Percentiles rank a stretch among this genome's conserved stretches.
phyloP scores from a whole-genome alignment of 768 basidiomycete species.

The Chalciporus chontae region DNA sequence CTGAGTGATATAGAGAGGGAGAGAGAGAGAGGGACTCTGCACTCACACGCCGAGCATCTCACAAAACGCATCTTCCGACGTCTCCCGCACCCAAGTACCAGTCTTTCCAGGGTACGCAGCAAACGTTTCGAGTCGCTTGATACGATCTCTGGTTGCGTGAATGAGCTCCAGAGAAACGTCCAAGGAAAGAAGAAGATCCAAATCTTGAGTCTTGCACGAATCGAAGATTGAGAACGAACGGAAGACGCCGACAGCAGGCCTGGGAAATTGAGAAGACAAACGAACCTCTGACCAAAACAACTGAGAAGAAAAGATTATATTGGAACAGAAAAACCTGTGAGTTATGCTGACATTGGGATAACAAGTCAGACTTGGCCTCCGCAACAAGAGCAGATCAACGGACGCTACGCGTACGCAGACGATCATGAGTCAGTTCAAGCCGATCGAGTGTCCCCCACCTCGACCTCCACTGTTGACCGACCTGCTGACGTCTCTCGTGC shows the following conservation, averaged over 20 bases:
- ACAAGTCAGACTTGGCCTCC: too few species aligned
- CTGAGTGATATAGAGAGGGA: neutral
- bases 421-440: too few species aligned
- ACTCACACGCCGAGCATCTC: constrained; percentile 69
- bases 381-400: constrained; percentile 47
- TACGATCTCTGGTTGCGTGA: constrained; percentile 85
- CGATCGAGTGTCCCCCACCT: too few species aligned
- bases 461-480: too few species aligned
- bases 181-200: constrained; percentile 89
- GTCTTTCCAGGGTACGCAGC: constrained; percentile 81
- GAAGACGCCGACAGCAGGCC: neutral
- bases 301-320: too few species aligned
- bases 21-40: neutral
- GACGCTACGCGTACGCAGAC: too few species aligned
- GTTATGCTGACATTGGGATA: too few species aligned
- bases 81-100: constrained; percentile 84
- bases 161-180: constrained; percentile 90
- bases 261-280: neutral
- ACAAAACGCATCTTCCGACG: constrained; percentile 92
- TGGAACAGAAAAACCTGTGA: too few species aligned
- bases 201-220: constrained; percentile 26
- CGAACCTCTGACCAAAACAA: too few species aligned
- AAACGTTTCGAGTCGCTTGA: constrained; percentile 93
- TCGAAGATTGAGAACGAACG: constrained; percentile 18
- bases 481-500: too few species aligned